Base-by-base conservation (phyloP, 352 stramenopile genomes). In the Aphanomyces cochlioides region DNA sequence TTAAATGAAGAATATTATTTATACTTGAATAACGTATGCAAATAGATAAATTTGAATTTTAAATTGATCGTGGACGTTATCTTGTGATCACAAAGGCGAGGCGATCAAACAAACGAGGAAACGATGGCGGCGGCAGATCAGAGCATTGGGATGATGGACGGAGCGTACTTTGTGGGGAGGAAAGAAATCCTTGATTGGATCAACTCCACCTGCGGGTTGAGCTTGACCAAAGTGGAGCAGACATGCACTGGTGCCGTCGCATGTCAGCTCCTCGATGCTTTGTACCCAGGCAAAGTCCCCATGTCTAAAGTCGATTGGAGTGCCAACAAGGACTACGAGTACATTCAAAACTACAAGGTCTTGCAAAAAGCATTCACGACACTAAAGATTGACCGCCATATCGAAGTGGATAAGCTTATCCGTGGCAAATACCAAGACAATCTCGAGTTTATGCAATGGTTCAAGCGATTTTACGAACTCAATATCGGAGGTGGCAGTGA, bases 391-490 rank as follows among this genome's bases (percentile, higher is more conserved):
- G 92, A 98, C 73, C 83, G 90, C 66, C 84, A 98, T 79, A 95
- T 99, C 36, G 96, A 99, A 76, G 97, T 99, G 34, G 92, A 99
- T 66, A 96, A 97, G 43, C 85, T 99, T 38, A 98, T 99, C 73
- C 87, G 96, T 21, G 98, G 92, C 54, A 99, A 99, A 78, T 99
- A 99, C 85, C 97, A 99, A 78, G 97, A 99, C 78, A 99, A 99
- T 80, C 87, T 99, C 67, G 98, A 99, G 79, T 99, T 99, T 77
- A 99, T 99, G 90, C 98, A 99, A 82, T 99, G 96, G 91, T 94
- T 96, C 72, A 98, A 97, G 69, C 82, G 82, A 36, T 98, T 98
- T 63, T 97, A 96, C 77, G 90, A 98, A 56, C 77, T 91, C 66
- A 96, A 94, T 67, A 84, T 79, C n/a, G 84, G 79, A 3, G 76